Evolutionary conservation across 495 filamentous ascomycete species (phyloP).

Genomic region (Penicillium manginii): DNA sequence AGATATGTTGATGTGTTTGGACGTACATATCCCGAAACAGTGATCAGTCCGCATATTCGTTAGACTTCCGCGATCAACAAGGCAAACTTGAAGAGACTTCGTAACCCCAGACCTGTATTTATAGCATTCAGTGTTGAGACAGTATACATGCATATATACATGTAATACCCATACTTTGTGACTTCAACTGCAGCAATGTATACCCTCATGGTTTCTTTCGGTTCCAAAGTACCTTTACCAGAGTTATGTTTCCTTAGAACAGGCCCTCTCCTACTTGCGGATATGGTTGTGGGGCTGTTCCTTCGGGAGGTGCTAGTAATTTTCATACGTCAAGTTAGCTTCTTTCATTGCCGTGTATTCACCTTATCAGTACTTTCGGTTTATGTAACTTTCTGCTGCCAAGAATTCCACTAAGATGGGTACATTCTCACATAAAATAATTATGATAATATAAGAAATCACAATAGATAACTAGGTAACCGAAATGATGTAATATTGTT

Average conservation of each 20-base stretch:
- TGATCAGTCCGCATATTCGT: neutral
- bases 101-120: neutral
- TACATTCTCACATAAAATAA: constrained; percentile 7
- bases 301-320: no score
- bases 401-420: constrained; percentile 4
- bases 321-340: no score
- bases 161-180: no score
- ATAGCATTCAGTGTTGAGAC: neutral
- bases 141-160: neutral
- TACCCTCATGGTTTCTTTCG: no score
- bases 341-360: constrained; percentile 6
- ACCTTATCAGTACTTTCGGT: constrained; percentile 12
- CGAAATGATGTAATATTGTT: constrained; percentile 9
- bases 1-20: neutral
- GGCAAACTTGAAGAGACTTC: neutral
- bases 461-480: neutral
- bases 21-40: neutral
- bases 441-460: constrained; percentile 18
- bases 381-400: constrained; percentile 21
- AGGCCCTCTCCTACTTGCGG: neutral
- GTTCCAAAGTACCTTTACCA: no score
- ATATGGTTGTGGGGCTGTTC: neutral
- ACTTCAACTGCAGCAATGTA: no score
- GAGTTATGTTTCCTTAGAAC: neutral
- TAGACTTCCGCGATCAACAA: neutral